Evolutionary conservation across 345 rosid genomes (phyloP), one percentile per base, ranked within the genome.

Genomic region (Citrus cavaleriei): DNA sequence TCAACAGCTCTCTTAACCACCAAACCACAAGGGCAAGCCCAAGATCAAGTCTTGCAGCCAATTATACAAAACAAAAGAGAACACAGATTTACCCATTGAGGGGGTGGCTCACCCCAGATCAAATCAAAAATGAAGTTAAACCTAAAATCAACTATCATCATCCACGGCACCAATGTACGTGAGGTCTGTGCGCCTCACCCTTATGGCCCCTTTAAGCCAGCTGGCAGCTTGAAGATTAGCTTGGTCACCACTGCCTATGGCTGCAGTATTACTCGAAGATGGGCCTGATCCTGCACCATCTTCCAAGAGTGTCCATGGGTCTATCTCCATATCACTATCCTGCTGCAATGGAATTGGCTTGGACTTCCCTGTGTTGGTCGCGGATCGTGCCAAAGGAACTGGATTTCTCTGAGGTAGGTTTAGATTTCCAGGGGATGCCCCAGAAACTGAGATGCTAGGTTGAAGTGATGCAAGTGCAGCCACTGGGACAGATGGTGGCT

Each of bases 231-330:
- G 86, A 80, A 91, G 91, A 87, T 94, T 94, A 62, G 88, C 81
- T 82, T 84, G 88, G 84, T 93, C 99, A 68, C 90, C 87, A 66
- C 91, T 85, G 66, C 88, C 87, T 57, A 88, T 82, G 73, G 67
- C 83, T n/a, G 91, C 78, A 12, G 84, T 73, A 80, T 84, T 82
- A 32, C 91, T 81, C 61, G 94, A 84, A 73, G 96, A 87, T 75
- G 86, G 86, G 68, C 89, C 89, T 38, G 93, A 87, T 35, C 93
- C 98, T 16, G 91, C 92, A 55, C 97, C 95, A 81, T 97, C 97
- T 89, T 97, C 99, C 78, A 97, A 83, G 74, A 97, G 93, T 16
- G 87, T 91, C 99, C 99, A 97, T 6, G 99, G 97, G 79, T 97
- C 99, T 78, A 97, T 78, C 75, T 94, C 98, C 60, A 78, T 77